phyloP scores from a whole-genome alignment of 495 filamentous ascomycete species.

The Aspergillus homomorphus region DNA sequence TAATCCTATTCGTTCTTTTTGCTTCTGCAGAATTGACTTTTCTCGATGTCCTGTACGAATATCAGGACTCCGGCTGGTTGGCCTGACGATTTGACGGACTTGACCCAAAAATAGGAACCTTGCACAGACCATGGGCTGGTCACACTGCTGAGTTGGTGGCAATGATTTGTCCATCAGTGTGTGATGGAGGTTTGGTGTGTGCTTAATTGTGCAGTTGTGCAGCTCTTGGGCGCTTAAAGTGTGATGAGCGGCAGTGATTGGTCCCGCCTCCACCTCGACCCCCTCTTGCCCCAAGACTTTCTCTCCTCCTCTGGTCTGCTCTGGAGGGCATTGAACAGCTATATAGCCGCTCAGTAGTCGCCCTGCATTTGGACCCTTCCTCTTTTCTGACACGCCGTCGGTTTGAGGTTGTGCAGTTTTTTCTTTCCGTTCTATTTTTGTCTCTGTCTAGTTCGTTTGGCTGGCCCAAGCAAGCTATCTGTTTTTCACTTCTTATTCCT shows the following conservation, averaged over 20 bases:
- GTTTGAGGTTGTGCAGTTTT: slow-evolving; percentile 37
- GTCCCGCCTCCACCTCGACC: slow-evolving; percentile 3
- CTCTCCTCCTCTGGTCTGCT: background rate
- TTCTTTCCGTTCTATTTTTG: slow-evolving; percentile 39
- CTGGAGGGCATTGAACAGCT: slow-evolving; percentile 13
- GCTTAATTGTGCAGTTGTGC: slow-evolving; percentile 28
- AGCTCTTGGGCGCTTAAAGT: slow-evolving; percentile 29
- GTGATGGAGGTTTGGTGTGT: slow-evolving; percentile 29
- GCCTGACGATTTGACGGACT: background rate
- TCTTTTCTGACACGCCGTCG: slow-evolving; percentile 27
- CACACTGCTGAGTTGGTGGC: background rate
- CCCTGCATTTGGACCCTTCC: slow-evolving; percentile 10
- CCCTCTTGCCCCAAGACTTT: slow-evolving; percentile 8
- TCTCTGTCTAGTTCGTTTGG: slow-evolving; percentile 38
- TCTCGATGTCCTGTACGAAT: background rate
- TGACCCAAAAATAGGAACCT: background rate
- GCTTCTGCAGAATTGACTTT: background rate
- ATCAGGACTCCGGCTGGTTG: background rate
- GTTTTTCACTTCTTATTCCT: slow-evolving; percentile 16
- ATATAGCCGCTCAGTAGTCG: slow-evolving; percentile 41
- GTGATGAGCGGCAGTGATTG: slow-evolving; percentile 14
- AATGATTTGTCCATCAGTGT: background rate
- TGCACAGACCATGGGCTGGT: background rate
- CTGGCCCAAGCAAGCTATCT: slow-evolving; percentile 39
- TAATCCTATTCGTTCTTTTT: background rate